Conservation (phyloP, 2,329 filamentous ascomycete species). For the Fusarium humuli region DNA sequence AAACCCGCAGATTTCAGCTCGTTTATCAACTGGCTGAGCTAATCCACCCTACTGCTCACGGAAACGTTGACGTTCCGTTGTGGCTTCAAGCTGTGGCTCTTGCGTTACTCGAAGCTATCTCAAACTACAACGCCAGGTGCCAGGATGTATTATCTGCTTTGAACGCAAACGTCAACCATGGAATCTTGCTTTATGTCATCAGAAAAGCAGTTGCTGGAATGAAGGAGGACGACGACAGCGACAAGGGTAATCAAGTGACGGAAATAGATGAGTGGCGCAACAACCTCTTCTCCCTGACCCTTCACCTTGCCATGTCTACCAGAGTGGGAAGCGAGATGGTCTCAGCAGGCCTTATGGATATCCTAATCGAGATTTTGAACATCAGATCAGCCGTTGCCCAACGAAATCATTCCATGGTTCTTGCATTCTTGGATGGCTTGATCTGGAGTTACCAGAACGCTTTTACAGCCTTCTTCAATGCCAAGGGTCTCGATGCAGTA, state of each 20-base stretch:
- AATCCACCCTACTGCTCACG: constrained; percentile 83
- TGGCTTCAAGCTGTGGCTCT: constrained; percentile 86
- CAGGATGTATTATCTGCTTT: constrained; percentile 89
- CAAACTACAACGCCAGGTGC: constrained; percentile 79
- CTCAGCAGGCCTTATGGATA: constrained; percentile 87
- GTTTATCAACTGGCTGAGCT: constrained; percentile 93
- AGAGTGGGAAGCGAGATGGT: constrained; percentile 87
- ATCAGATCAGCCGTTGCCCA: constrained; percentile 85
- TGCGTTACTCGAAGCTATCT: constrained; percentile 84
- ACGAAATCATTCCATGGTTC: constrained; percentile 83
- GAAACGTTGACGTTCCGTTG: constrained; percentile 74
- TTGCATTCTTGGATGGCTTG: constrained; percentile 89
- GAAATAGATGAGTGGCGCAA: constrained; percentile 89
- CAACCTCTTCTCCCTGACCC: constrained; percentile 86
- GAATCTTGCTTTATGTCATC: constrained; percentile 91
- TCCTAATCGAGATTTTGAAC: constrained; percentile 88
- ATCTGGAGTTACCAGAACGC: constrained; percentile 88
- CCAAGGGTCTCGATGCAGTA: constrained; percentile 88
- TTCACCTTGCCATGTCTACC: constrained; percentile 79
- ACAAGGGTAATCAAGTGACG: constrained; percentile 70
- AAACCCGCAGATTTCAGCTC: constrained; percentile 88
- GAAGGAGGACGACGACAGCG: constrained; percentile 64
- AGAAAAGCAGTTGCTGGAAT: constrained; percentile 90
- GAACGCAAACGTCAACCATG: constrained; percentile 95
- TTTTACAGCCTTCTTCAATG: constrained; percentile 83